Evolutionary conservation across 805 yeast species (phyloP).

Genomic region (Wickerhamomyces queroliae): DNA sequence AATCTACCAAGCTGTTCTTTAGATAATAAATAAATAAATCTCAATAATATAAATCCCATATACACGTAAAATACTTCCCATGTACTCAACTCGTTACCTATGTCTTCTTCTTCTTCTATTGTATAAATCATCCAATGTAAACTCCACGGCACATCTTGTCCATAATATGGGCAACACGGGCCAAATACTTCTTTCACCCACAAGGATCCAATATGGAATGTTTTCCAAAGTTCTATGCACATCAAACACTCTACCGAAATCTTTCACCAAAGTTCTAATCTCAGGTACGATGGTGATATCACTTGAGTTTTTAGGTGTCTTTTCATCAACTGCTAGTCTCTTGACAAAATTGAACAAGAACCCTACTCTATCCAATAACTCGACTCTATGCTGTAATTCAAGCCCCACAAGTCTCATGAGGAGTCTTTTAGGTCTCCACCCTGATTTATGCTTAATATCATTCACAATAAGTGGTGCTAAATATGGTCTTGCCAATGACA

Average conservation of each 20-base stretch:
- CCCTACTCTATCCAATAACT: constrained; percentile 74
- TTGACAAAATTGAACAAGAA: constrained; percentile 63
- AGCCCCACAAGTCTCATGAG: constrained; percentile 38
- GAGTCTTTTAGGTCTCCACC: constrained; percentile 30
- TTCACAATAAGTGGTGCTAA: constrained; percentile 83
- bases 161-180: constrained; percentile 78
- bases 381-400: constrained; percentile 82
- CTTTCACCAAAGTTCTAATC: constrained; percentile 47
- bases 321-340: constrained; percentile 81
- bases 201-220: constrained; percentile 81
- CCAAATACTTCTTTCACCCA: constrained; percentile 94
- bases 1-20: constrained; percentile 36
- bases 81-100: constrained; percentile 3
- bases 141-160: constrained; percentile 88
- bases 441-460: constrained; percentile 67
- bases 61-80: neutral
- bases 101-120: constrained; percentile 27
- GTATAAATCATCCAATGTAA: constrained; percentile 74
- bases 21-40: constrained; percentile 20
- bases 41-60: too few relatives aligned
- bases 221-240: constrained; percentile 78
- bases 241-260: constrained; percentile 30
- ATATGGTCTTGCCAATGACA: constrained; percentile 90
- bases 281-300: constrained; percentile 92
- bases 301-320: constrained; percentile 70